These are phyloP conservation scores for Colletotrichum sp. DNA, from an alignment of 2,329 filamentous ascomycete species.

Conservation along the genomic window DNA sequence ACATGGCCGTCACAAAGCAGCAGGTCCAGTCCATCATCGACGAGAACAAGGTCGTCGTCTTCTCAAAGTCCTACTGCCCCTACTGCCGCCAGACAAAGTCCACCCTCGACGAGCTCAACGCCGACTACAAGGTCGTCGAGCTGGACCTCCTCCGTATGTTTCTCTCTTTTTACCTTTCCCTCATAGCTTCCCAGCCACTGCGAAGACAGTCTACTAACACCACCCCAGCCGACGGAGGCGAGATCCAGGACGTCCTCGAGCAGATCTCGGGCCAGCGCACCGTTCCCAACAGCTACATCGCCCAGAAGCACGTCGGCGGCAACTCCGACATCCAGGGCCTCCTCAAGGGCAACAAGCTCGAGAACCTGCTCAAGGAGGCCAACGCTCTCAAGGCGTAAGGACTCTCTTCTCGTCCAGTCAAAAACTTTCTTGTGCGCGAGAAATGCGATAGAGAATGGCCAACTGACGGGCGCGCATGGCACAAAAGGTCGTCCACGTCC, in stretches of 20 bases:
- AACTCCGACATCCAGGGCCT: slow-evolving; percentile 83
- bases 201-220: background rate
- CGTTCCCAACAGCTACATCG: slow-evolving; percentile 96
- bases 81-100: slow-evolving; percentile 85
- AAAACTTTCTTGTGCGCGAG: background rate
- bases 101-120: slow-evolving; percentile 71
- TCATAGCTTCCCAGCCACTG: background rate
- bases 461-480: background rate
- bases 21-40: slow-evolving; percentile 89
- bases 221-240: slow-evolving; percentile 75
- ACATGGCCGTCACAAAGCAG: slow-evolving; percentile 81
- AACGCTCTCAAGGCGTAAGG: slow-evolving; percentile 48
- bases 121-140: slow-evolving; percentile 79
- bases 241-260: slow-evolving; percentile 81
- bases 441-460: no score
- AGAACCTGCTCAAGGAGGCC: slow-evolving; percentile 45
- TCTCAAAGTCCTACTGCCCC: slow-evolving; percentile 96
- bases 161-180: background rate
- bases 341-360: slow-evolving; percentile 47
- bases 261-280: slow-evolving; percentile 84
- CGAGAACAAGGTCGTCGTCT: slow-evolving; percentile 90
- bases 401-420: background rate
- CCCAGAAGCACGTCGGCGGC: slow-evolving; percentile 89
- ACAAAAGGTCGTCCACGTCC: background rate
- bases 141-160: slow-evolving; percentile 82